These are phyloP conservation scores for Aspergillus ellipticus DNA, from an alignment of 495 filamentous ascomycete genomes.

Conservation along the genomic window DNA sequence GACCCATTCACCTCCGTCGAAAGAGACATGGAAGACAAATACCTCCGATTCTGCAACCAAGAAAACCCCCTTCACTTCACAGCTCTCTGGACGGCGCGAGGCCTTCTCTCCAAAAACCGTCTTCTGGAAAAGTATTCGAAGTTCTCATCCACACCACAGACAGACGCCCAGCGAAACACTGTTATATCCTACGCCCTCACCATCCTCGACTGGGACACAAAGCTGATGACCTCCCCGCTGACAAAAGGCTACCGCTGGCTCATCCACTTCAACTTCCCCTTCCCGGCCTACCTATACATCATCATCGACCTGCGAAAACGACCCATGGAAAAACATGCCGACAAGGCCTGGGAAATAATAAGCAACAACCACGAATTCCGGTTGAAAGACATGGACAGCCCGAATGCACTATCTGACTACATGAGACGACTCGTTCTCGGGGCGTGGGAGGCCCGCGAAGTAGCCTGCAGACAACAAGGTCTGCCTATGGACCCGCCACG, in stretches of 20 bases:
- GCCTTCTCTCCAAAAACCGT: constrained; percentile 39
- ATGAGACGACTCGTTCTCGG: constrained; percentile 43
- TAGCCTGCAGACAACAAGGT: not conserved
- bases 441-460: constrained; percentile 40
- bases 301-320: constrained; percentile 40
- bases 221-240: constrained; percentile 43
- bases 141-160: constrained; percentile 17
- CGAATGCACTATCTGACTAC: constrained; percentile 36
- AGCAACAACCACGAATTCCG: constrained; percentile 48
- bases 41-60: constrained; percentile 43
- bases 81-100: constrained; percentile 49
- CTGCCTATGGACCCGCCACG: too few relatives aligned
- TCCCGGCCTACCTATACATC: constrained; percentile 50
- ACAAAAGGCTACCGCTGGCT: constrained; percentile 47
- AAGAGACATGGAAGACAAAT: constrained; percentile 42
- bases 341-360: constrained; percentile 45
- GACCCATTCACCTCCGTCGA: constrained; percentile 37
- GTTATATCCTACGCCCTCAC: constrained; percentile 36
- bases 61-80: constrained; percentile 52
- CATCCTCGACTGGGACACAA: constrained; percentile 48
- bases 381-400: constrained; percentile 14
- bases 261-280: constrained; percentile 45
- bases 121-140: constrained; percentile 45
- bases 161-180: constrained; percentile 33
- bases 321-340: constrained; percentile 28